Base-by-base conservation (phyloP, 805 yeast species). In the Saccharomyces kudriavzevii region DNA sequence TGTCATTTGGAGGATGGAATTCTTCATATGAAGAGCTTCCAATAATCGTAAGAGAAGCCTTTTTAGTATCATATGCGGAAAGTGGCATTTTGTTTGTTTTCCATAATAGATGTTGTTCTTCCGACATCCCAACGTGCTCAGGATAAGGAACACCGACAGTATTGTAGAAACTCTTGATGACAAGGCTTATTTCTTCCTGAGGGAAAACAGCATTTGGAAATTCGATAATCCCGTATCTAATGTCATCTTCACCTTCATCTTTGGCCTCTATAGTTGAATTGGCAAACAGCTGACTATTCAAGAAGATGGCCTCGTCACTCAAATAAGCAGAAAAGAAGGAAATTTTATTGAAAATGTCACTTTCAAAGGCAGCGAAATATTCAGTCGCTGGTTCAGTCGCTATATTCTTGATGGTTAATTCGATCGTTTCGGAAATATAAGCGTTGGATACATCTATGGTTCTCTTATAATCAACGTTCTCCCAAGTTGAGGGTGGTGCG, bases 121-220 rank as follows among this genome's bases (percentile, higher is more conserved):
- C 87, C 9, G 71, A 73, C 73, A 91, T 76, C 17, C 70, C 74
- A 45, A 86, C 80, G 56, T 75, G 71, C 50, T 75, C 77, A 1
- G 98, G 97, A 50, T 78, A 67, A 45, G 97, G 89, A 50, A 60
- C 56, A 49, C 84, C 62, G 35, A 72, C 66, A 54, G 76, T 73
- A 30, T 80, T 74, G 53, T 78, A 72, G 2, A 81, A 78, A 56
- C 76, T 70, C 30, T 80, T 74, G 17, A 84, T 70, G 40, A 72
- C 69, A 47, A 92, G 63, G 40, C 76, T 73, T 48, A 76, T 67
- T 30, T 71, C 70, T 25, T 82, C 77, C 35, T 82, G 80, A 27
- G 95, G 87, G 9, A 85, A 78, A 52, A 91, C 71, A 43, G 94
- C 87, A 47, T 74, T 74, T 11, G 88, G 87, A 50, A 90, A 71